These are phyloP conservation scores for Arbutus unedo DNA, from an alignment of 148 eudicot species.

Conservation along the genomic window DNA sequence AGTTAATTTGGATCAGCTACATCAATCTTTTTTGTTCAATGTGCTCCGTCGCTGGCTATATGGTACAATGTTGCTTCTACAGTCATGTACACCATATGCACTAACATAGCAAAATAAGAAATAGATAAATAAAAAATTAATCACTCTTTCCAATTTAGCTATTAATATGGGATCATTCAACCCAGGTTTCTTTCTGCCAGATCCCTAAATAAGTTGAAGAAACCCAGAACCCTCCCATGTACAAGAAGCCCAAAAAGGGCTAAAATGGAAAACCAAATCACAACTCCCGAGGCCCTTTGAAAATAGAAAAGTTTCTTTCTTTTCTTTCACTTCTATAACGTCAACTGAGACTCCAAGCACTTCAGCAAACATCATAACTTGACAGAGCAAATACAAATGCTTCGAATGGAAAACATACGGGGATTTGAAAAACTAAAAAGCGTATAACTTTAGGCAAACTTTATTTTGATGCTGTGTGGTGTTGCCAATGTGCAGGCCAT, in stretches of 20 bases:
- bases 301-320: background rate
- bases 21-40: background rate
- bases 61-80: background rate
- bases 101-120: background rate
- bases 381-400: background rate
- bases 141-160: background rate
- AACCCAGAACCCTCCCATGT: background rate
- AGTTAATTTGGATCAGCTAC: background rate
- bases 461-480: background rate
- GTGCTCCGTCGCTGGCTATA: background rate
- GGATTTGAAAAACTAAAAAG: background rate
- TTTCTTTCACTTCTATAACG: background rate
- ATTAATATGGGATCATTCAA: background rate
- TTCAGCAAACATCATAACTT: background rate
- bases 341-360: background rate
- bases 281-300: background rate
- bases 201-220: too few relatives aligned
- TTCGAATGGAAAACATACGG: background rate
- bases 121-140: background rate
- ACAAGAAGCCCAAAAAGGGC: background rate
- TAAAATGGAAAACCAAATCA: background rate
- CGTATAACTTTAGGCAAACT: background rate
- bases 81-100: background rate
- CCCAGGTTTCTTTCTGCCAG: background rate
- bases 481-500: background rate